Base-by-base conservation (phyloP, 225 moss, liverwort and hornwort genomes). In the Marchantia paleacea region DNA sequence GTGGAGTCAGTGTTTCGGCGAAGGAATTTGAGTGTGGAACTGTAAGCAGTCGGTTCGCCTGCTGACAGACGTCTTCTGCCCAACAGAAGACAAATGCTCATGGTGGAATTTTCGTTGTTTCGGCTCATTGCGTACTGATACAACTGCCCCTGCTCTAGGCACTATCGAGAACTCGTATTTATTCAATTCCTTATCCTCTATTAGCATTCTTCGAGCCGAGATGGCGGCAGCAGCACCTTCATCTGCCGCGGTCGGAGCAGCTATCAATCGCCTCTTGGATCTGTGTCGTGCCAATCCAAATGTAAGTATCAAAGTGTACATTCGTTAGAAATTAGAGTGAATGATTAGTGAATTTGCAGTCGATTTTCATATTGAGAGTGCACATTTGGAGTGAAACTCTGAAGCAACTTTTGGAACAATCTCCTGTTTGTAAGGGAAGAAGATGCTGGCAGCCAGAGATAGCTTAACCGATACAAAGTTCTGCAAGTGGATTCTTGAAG, bases 251-350 rank as follows among this genome's bases (percentile, higher is more conserved):
- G 31, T 82, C 0, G 87, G 84, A 65, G 77, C 68, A 73, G 84
- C 82, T 61, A 78, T 84, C 60, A 87, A 85, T 70, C 87, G 84
- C 25, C 62, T 96, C 71, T 83, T 96, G 52, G 94, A 96, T 88
- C 89, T 96, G 16, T 94, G 92, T 84, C 92, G 92, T 8, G 88
- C 90, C 12, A 83, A 94, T 85, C 91, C 92, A 2, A 82, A 92
- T 88, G 93, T 96, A 88, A 77, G 61, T 11, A 12, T 39, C 55
- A 39, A 39, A 39, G 2, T 39, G 39, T 39, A 39, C 2, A 39
- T 39, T 39, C 39, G 39, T 39, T 5, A 39, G 39, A 11, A 19
- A 58, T 75, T 11, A 3, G 53, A 69, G 22, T 52, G 73, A 19
- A 15, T 47, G 12, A 20, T 12, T n/a, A 60, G 20, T 72, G 7